Evolutionary conservation across 129 eudicot genomes (phyloP).

Genomic region (Heracleum sosnowskyi): DNA sequence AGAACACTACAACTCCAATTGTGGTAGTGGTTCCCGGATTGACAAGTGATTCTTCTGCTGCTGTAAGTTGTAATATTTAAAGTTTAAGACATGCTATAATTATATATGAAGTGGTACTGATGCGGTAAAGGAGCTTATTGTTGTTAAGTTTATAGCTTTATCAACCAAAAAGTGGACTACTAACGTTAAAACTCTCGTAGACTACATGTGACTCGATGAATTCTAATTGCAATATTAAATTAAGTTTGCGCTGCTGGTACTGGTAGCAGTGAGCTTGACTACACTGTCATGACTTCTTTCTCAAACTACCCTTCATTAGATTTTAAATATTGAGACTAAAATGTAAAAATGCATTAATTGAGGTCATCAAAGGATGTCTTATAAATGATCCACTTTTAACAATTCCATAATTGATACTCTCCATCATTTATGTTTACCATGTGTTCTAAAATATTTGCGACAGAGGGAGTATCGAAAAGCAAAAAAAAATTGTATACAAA

Average conservation of each 20-base stretch:
- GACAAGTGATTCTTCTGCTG: constrained; percentile 15
- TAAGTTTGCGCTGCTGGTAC: not conserved
- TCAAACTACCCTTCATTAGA: not conserved
- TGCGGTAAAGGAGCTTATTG: not conserved
- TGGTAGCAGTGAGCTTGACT: not conserved
- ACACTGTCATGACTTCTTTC: not conserved
- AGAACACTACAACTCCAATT: constrained; percentile 5
- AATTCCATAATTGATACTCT: not conserved
- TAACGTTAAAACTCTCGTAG: not conserved
- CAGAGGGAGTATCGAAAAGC: not conserved
- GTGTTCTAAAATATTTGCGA: not conserved
- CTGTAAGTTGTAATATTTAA: constrained; percentile 3
- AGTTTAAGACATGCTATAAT: not conserved
- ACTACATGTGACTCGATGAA: not conserved
- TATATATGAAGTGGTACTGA: not conserved
- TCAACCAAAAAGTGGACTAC: not conserved
- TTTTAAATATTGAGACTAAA: too few relatives aligned
- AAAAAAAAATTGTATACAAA: not conserved
- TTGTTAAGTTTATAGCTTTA: not conserved
- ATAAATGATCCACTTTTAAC: not conserved
- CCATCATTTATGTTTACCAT: not conserved
- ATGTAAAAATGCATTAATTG: not conserved
- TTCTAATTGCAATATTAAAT: not conserved
- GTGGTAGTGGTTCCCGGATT: constrained; percentile 13
- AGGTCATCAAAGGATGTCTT: not conserved